Base-by-base conservation (phyloP, 2,329 filamentous ascomycete species). In the Colletotrichum sublineola region DNA sequence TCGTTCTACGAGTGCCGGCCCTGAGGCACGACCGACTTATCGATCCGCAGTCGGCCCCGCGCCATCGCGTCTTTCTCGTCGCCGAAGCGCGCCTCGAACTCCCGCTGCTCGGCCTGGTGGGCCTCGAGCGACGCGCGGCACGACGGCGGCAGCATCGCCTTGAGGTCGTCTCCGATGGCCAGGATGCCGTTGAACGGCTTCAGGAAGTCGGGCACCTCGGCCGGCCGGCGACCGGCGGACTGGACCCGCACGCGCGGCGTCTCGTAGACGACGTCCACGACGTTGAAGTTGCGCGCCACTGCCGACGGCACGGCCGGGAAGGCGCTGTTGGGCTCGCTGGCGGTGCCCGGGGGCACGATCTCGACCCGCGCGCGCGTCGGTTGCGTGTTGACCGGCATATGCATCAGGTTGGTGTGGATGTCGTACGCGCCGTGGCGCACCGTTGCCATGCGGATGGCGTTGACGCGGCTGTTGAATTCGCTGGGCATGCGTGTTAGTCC, bases 351-450 rank as follows among this genome's bases (percentile, higher is more conserved):
- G 24, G 83, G 79, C 2, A 97, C 86, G 73, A 92, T 90, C 82
- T 96, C 94, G 85, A 95, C 95, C 72, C 92, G 91, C 12, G 91
- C 94, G 76, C 94, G 93, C 2, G 94, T 96, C 3, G 96, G 94
- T 81, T 99, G 96, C 89, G 95, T 97, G 78, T 88, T 93, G 74
- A 90, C 90, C 0, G 96, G 96, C 79, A 93, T 97, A 79, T 96
- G 94, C 88, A 98, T 93, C 71, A 89, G 83, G 81, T 99, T 99
- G 66, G 96, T 98, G 83, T 98, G 95, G 36, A 96, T 91, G 78
- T 99, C 95, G 82, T 98, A 98, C 66, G 96, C 89, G 61, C 96
- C 96, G 33, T 89, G 83, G 11, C 92, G 86, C 24, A 71, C 56
- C 76, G 93, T 96, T 55, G 87, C 84, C 73, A 88, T 89, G 67